These are phyloP conservation scores for Microdochium nivale DNA, from an alignment of 2,329 filamentous ascomycete species.

Conservation along the genomic window DNA sequence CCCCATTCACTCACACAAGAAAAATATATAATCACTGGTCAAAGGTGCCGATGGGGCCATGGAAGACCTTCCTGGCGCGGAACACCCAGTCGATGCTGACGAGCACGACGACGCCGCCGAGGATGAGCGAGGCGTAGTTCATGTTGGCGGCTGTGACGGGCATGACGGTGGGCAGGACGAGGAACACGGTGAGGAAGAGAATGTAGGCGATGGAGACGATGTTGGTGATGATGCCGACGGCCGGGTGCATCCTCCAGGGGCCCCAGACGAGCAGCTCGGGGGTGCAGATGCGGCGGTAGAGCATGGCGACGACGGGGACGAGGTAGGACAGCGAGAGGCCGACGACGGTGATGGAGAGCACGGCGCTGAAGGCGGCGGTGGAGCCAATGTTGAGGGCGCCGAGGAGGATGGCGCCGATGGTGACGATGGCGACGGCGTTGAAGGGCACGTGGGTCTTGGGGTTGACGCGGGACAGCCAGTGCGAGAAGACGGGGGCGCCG, in stretches of 20 bases:
- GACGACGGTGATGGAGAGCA: slow-evolving; percentile 27
- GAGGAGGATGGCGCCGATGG: slow-evolving; percentile 24
- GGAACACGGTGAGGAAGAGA: slow-evolving; percentile 31
- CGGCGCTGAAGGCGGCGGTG: slow-evolving; percentile 33
- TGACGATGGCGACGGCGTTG: slow-evolving; percentile 25
- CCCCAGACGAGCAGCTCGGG: slow-evolving; percentile 20
- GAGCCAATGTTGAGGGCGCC: slow-evolving; percentile 34
- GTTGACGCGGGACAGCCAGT: slow-evolving; percentile 26
- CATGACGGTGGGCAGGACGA: slow-evolving; percentile 32
- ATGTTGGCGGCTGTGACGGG: slow-evolving; percentile 30
- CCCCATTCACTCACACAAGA: not conserved
- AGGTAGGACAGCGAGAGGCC: slow-evolving; percentile 36
- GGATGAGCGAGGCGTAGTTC: slow-evolving; percentile 31
- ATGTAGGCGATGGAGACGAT: slow-evolving; percentile 26
- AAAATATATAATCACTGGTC: not conserved
- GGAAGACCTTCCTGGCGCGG: not conserved
- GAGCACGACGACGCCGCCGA: not conserved
- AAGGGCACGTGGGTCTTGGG: slow-evolving; percentile 24
- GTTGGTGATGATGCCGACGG: slow-evolving; percentile 24
- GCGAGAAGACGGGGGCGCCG: slow-evolving; percentile 27
- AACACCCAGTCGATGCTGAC: not conserved
- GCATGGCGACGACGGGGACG: slow-evolving; percentile 34
- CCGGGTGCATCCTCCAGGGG: slow-evolving; percentile 25
- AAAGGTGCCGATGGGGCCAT: not conserved
- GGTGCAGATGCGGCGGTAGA: slow-evolving; percentile 27